Conservation (phyloP, 2,329 filamentous ascomycete genomes). For the Neonectria sp. region DNA sequence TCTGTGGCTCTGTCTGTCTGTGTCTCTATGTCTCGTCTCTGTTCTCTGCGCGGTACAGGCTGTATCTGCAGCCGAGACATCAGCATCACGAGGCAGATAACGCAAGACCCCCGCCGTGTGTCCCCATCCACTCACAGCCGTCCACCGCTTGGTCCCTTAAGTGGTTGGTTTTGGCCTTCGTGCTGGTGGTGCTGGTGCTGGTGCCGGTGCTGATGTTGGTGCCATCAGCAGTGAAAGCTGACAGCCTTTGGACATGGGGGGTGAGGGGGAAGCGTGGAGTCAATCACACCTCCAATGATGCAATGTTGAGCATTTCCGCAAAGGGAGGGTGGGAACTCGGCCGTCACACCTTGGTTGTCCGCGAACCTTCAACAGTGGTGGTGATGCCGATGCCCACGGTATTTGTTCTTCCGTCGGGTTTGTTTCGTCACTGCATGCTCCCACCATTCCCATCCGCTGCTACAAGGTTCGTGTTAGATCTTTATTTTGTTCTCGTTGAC, state of each 20-base stretch:
- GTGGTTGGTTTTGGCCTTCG: background rate
- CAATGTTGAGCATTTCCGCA: slow-evolving; percentile 7
- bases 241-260: background rate
- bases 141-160: background rate
- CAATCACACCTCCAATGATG: slow-evolving; percentile 23
- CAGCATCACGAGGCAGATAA: slow-evolving; percentile 12
- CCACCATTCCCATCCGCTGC: background rate
- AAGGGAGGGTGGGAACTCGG: slow-evolving; percentile 11
- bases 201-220: background rate
- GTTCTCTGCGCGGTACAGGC: background rate
- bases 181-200: background rate
- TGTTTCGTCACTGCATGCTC: background rate
- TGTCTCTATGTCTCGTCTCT: background rate
- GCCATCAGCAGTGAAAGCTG: background rate
- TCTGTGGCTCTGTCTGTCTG: background rate
- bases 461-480: background rate
- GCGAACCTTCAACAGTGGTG: background rate
- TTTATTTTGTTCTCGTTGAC: background rate
- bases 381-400: background rate
- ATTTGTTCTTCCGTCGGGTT: background rate
- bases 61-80: slow-evolving; percentile 5
- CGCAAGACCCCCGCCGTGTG: background rate
- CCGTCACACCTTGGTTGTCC: background rate
- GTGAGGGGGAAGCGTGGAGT: slow-evolving; percentile 1
- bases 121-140: slow-evolving; percentile 1